Evolutionary conservation across 1,284 basidiomycete species (phyloP).

Genomic region (Ustilago vetiveriae): DNA sequence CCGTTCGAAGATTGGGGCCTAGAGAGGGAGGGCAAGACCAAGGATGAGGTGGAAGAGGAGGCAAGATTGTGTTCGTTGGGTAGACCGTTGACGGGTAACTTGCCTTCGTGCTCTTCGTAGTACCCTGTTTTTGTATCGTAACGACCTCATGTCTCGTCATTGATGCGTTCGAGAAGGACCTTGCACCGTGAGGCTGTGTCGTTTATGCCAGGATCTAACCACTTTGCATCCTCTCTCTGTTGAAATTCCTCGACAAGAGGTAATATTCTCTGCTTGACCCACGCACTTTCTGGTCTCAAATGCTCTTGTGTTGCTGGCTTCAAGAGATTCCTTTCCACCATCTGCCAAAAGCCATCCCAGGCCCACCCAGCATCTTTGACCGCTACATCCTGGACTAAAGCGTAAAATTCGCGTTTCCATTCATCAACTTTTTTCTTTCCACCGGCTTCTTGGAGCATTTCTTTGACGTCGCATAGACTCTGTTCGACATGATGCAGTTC

Average conservation of each 20-base stretch:
- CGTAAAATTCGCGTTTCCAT: conserved; percentile 52
- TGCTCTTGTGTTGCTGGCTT: conserved; percentile 11
- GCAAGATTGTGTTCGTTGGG: conserved; percentile 66
- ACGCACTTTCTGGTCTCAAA: conserved; percentile 6
- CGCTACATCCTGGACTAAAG: conserved; percentile 52
- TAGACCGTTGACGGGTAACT: conserved; percentile 40
- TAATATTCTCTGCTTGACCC: conserved; percentile 14
- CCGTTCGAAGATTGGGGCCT: conserved; percentile 58
- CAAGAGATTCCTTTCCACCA: conserved; percentile 48
- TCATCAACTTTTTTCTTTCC: too few species aligned
- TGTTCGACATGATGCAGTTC: conserved; percentile 68
- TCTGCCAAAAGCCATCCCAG: conserved; percentile 62
- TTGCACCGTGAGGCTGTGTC: conserved; percentile 14
- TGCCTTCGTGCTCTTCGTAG: conserved; percentile 63
- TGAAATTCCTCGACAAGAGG: conserved; percentile 20
- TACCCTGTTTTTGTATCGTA: too few species aligned
- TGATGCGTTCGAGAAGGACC: conserved; percentile 3
- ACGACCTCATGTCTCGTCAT: not conserved
- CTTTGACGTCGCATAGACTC: conserved; percentile 69
- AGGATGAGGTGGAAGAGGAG: conserved; percentile 72
- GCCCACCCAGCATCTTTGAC: conserved; percentile 62
- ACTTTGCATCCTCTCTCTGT: conserved; percentile 10
- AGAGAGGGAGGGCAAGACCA: conserved; percentile 58
- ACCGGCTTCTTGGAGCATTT: conserved; percentile 65
- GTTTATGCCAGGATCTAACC: conserved; percentile 10